Base-by-base conservation (phyloP, 768 basidiomycete species). In the Psilocybe sp. region DNA sequence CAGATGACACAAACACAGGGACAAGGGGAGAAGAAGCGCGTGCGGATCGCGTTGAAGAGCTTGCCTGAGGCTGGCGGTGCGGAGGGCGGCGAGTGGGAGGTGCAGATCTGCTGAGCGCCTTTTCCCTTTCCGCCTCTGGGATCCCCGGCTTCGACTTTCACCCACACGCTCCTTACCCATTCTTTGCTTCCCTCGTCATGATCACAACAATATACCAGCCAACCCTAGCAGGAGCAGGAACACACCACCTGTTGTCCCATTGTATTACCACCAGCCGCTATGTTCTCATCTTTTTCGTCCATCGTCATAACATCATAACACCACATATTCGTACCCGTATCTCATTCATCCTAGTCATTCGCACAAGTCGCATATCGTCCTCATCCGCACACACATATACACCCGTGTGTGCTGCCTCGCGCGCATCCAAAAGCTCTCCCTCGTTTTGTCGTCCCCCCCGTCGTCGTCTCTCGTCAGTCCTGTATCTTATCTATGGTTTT, bases 71-170 rank as follows among this genome's bases (percentile, higher is more conserved):
- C 76, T 28, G 84, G 82, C 40, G 77, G 77, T 54, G 43, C 43
- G 4, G 82, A 85, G 63, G 84, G 84, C 41, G 86, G 85, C 53
- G 86, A 87, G 69, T 88, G 87, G 86, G 86, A 89, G 64, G 84
- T 89, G 40, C 80, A 85, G 62, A 71, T 87, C 45, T 86, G 84
- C 65, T 87, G 69, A 53, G 32, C 52, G 45, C 23, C 23, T 28
- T 20, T 45, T 5, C 46, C 49, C 40, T 42, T 31, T 46, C 18
- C 19, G 23, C 14, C 43, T 15, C 18, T 40, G 41, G 14, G 23
- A 41, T 41, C 16, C 23, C 32, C 39, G 40, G n/a, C 14, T 43
- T 43, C 20, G 23, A 12, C 15, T 20, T 38, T n/a, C 49, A 20
- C 16, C 18, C 13, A 19, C 14, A 19, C 44, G 33, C 34, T 19